phyloP scores from a whole-genome alignment of 306 rosid genomes.

The Leucaena leucocephala region DNA sequence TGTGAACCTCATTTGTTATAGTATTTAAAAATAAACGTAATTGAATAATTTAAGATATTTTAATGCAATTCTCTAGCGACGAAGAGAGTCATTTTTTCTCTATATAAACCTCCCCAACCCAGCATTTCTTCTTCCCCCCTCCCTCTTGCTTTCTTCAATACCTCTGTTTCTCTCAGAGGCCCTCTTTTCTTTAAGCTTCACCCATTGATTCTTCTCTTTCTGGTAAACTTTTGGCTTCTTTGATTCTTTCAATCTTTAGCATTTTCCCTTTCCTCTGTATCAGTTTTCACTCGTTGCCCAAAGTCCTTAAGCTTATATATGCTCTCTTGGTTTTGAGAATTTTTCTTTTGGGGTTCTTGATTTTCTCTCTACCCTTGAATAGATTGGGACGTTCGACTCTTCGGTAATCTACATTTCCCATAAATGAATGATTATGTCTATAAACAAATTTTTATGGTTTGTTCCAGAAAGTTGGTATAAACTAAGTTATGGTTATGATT shows the following conservation, averaged over 20 bases:
- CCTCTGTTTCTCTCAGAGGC: slow-evolving; percentile 41
- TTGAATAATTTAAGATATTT: slow-evolving; percentile 3
- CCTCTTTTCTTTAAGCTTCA: slow-evolving; percentile 32
- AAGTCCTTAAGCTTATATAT: slow-evolving; percentile 18
- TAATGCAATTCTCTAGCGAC: slow-evolving; percentile 30
- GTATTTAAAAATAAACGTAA: slow-evolving; percentile 41
- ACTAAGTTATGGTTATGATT: slow-evolving; percentile 35
- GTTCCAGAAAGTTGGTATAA: slow-evolving; percentile 24
- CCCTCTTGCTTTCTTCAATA: slow-evolving; percentile 30
- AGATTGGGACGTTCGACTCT: slow-evolving; percentile 2
- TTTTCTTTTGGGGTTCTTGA: slow-evolving; percentile 18
- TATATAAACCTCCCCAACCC: slow-evolving; percentile 61
- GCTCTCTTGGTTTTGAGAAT: slow-evolving; percentile 26
- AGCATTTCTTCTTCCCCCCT: slow-evolving; percentile 59
- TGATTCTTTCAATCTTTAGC: slow-evolving; percentile 36
- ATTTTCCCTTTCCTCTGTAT: slow-evolving; percentile 28
- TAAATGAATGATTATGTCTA: neutral
- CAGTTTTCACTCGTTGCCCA: neutral
- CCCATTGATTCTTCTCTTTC: slow-evolving; percentile 15
- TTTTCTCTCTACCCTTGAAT: slow-evolving; percentile 23
- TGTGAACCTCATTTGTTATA: slow-evolving; percentile 13
- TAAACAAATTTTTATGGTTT: slow-evolving; percentile 22
- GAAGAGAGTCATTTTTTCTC: slow-evolving; percentile 37
- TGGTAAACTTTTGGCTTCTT: slow-evolving; percentile 46
- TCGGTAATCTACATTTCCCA: slow-evolving; percentile 35